Conservation (phyloP, 2,329 filamentous ascomycete species). For the Pseudovirgaria hyperparasitica region DNA sequence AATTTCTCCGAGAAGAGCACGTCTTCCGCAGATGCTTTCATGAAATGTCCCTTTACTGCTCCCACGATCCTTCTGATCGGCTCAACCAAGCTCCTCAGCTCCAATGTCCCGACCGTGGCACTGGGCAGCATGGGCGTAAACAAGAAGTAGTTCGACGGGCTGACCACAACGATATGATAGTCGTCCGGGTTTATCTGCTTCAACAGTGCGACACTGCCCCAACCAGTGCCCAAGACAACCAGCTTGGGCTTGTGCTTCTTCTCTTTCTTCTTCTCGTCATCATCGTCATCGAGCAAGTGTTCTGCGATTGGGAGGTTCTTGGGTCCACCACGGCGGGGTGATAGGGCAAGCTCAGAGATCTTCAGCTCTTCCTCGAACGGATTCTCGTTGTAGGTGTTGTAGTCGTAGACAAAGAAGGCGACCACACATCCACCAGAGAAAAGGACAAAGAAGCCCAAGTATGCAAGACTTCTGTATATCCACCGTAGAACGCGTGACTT, state of each 20-base stretch:
- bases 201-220: constrained; percentile 84
- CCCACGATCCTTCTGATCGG: constrained; percentile 76
- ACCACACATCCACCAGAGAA: constrained; percentile 57
- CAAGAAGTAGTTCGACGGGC: constrained; percentile 89
- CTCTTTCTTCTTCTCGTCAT: constrained; percentile 53
- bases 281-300: constrained; percentile 78
- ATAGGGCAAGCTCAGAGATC: constrained; percentile 73
- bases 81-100: constrained; percentile 82
- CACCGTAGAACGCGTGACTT: constrained; percentile 34
- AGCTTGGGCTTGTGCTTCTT: constrained; percentile 83
- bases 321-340: constrained; percentile 70
- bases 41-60: constrained; percentile 72
- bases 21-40: constrained; percentile 76
- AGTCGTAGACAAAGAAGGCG: constrained; percentile 88
- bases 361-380: constrained; percentile 56
- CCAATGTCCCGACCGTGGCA: constrained; percentile 89
- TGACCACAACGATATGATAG: constrained; percentile 92
- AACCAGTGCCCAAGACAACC: constrained; percentile 86
- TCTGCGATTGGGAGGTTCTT: constrained; percentile 93
- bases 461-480: constrained; percentile 56
- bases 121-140: constrained; percentile 98
- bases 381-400: constrained; percentile 73
- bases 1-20: constrained; percentile 87
- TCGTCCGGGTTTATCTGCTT: constrained; percentile 84
- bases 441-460: constrained; percentile 62